Conservation (phyloP, 441 rosid species). For the Adansonia madagascariensis region DNA sequence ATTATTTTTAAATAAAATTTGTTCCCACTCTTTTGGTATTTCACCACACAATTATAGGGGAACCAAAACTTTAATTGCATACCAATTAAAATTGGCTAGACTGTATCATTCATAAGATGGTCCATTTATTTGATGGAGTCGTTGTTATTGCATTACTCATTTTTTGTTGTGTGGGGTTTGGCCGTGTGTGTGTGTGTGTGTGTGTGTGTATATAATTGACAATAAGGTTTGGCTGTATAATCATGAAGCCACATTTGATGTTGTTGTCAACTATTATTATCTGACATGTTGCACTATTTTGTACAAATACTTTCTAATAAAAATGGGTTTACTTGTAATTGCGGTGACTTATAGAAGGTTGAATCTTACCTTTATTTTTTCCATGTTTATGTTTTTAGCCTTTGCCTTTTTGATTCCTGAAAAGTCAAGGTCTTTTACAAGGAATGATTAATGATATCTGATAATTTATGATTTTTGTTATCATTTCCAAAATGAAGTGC, state of each 20-base stretch:
- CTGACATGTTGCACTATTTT: neutral
- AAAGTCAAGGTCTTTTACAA: neutral
- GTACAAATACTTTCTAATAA: neutral
- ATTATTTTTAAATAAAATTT: conserved; percentile 11
- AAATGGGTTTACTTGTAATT: neutral
- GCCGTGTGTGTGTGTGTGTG: too few relatives aligned
- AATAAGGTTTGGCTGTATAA: neutral
- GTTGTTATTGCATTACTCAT: conserved; percentile 7
- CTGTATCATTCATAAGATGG: conserved; percentile 1
- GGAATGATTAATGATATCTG: neutral
- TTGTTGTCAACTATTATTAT: neutral
- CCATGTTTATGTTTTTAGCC: neutral
- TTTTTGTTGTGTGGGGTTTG: neutral
- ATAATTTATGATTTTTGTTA: neutral
- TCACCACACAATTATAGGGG: conserved; percentile 18
- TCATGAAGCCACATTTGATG: neutral
- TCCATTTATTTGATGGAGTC: conserved; percentile 1
- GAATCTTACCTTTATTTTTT: neutral
- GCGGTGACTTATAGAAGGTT: too few relatives aligned
- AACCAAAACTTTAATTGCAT: neutral
- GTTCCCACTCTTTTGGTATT: conserved; percentile 16
- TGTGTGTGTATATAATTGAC: too few relatives aligned
- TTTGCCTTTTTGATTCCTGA: neutral
- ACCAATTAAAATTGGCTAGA: conserved; percentile 15
- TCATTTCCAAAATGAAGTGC: neutral